Conservation (phyloP, 2,329 filamentous ascomycete species). For the Zarea fungicola region DNA sequence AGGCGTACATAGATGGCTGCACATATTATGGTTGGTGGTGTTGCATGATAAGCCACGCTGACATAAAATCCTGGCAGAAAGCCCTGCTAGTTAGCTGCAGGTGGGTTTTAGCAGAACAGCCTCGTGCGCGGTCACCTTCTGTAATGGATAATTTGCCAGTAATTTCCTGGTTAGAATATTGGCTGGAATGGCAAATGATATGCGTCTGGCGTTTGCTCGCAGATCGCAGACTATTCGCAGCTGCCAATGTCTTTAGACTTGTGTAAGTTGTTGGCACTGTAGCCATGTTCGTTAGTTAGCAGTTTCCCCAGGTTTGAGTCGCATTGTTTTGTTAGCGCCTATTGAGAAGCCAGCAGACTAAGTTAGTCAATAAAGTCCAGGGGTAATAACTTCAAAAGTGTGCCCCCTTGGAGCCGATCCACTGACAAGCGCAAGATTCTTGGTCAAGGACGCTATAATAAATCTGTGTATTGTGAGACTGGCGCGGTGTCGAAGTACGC, state of each 20-base stretch:
- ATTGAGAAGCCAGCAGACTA: no score
- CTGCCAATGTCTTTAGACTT: no score
- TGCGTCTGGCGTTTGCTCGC: no score
- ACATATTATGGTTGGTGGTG: background rate
- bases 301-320: conserved; percentile 2
- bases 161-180: no score
- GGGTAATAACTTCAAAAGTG: conserved; percentile 6
- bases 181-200: no score
- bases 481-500: no score
- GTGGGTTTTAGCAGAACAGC: no score
- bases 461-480: no score
- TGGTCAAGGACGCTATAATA: conserved; percentile 1
- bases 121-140: no score
- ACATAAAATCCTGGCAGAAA: background rate
- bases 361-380: conserved; percentile 4
- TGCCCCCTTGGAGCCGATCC: conserved; percentile 2
- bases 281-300: background rate
- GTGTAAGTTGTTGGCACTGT: background rate
- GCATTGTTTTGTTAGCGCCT: conserved; percentile 6
- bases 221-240: background rate
- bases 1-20: background rate
- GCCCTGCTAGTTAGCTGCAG: background rate
- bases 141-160: no score
- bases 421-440: conserved; percentile 1
- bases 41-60: conserved; percentile 1